Base-by-base conservation (phyloP, 441 rosid species). In the Manihot esculenta region DNA sequence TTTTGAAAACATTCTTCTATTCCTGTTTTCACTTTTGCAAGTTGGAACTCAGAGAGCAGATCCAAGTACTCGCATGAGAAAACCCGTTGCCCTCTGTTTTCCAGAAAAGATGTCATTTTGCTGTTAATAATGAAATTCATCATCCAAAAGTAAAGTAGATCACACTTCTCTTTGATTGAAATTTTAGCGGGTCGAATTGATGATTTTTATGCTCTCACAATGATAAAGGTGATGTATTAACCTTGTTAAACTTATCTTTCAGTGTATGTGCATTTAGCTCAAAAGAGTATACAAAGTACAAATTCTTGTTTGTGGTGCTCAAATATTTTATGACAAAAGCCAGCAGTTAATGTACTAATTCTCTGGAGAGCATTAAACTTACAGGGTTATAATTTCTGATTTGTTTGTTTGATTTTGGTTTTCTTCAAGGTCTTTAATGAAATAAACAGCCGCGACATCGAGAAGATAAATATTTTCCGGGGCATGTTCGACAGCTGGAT, bases 401-500 rank as follows among this genome's bases (percentile, higher is more conserved):
- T 21, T 54, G 71, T 13, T 26, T 57, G 11, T 20, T 38, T 42
- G 10, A 4, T 2, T 20, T 17, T 24, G 27, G 9, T 69, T 21
- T 49, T 26, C 72, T 59, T 73, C 33, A 81, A 90, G 97, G 92
- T 92, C 74, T 94, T 94, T 56, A 94, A 94, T 55, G 94, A 94
- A 72, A 84, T 94, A 51, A 94, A 94, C 82, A 92, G 97, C 78
- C 78, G 99, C 38, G 91, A 92, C 20, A 92, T 94, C 48, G 97
- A 94, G 84, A 94, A 90, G 84, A 88, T 90, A 74, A 92, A 94
- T 61, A 66, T 94, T 73, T 86, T 94, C 76, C 71, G 76, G 45
- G 98, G 99, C 68, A 88, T 94, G 77, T 87, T 92, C 68, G 48
- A 48, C 54, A 90, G 98, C 83, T 85, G 93, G 93, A 63, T 94